These are phyloP conservation scores for Populus deltoides DNA, from an alignment of 345 rosid genomes.

Conservation along the genomic window DNA sequence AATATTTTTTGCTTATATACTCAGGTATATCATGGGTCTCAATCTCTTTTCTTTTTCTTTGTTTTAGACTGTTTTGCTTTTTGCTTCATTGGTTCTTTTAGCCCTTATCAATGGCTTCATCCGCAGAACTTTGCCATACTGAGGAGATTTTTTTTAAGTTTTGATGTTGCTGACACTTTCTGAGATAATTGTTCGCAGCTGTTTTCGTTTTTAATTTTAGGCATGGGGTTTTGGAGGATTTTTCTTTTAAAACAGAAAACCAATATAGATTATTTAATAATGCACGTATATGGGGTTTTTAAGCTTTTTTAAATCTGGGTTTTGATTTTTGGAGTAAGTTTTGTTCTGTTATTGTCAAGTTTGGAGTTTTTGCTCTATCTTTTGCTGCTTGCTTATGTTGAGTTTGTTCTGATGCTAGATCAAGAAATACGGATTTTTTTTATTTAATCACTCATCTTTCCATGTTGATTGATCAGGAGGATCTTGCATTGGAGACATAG, in stretches of 20 bases:
- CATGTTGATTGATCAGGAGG: conserved; percentile 58
- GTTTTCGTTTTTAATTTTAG: neutral
- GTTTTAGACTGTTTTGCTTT: neutral
- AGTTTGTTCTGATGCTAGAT: conserved; percentile 23
- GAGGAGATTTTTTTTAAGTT: neutral
- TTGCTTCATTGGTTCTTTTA: neutral
- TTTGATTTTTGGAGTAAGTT: conserved; percentile 14
- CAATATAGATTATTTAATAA: neutral
- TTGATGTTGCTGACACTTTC: neutral
- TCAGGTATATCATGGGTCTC: conserved; percentile 33
- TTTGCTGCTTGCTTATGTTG: neutral
- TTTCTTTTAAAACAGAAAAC: neutral
- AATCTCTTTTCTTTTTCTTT: neutral
- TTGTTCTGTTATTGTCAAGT: conserved; percentile 6
- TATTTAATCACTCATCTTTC: conserved; percentile 37
- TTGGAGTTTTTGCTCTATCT: neutral
- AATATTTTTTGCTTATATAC: conserved; percentile 11
- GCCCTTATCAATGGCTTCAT: conserved; percentile 14
- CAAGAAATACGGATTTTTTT: conserved; percentile 21
- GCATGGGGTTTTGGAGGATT: neutral
- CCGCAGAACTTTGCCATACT: neutral
- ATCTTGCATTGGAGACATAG: conserved; percentile 54
- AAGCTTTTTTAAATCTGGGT: conserved; percentile 13
- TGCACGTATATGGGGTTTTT: neutral
- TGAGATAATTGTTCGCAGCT: too few relatives aligned